Evolutionary conservation across 2,329 filamentous ascomycete species (phyloP), one percentile per base, ranked within the genome.

Genomic region (Colletotrichum limetticola): DNA sequence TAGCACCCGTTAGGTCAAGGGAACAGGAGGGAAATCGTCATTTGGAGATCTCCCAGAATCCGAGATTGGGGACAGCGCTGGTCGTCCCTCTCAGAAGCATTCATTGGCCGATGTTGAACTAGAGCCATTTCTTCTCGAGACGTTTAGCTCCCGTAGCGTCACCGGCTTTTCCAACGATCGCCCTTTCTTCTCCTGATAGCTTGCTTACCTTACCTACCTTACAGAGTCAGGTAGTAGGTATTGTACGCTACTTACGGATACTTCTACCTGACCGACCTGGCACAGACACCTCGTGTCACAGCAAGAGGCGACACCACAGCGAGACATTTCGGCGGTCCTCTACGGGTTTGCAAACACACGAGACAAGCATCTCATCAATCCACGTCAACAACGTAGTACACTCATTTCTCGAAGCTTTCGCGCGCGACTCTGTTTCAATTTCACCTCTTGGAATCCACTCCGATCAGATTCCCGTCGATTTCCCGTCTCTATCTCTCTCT

Each of bases 1-100:
- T 59, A 56, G 59, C 49, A 32, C 46, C 30, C 30, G 12, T 26
- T 37, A 22, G 35, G 66, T 26, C 55, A 56, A 35, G 32, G 56
- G 32, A 35, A 35, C 32, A 12, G 60, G 55, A 59, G 16, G 46
- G 42, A 22, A 57, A 35, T n/a, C 46, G 19, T 65, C 59, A 35
- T 37, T 22, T 30, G 30, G 22, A 46, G 26, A 55, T 53, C 12
- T 46, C 42, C 55, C 37, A 52, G 55, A 35, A 30, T 22, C 60
- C 42, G 58, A 68, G 62, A 72, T 74, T 67, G 68, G 35, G 57
- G 71, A 70, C 35, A 67, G 68, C 68, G 63, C 71, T 53, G 62
- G 57, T 64, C 62, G 68, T 74, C 59, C 62, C n/a, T 68, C 62
- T 74, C 42, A 37, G n/a, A 22, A 52, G 19, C 52, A 68, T 32